These are phyloP conservation scores for Sanchytrium tribonematis DNA, from an alignment of 371 early-diverging fungal species.

Conservation along the genomic window DNA sequence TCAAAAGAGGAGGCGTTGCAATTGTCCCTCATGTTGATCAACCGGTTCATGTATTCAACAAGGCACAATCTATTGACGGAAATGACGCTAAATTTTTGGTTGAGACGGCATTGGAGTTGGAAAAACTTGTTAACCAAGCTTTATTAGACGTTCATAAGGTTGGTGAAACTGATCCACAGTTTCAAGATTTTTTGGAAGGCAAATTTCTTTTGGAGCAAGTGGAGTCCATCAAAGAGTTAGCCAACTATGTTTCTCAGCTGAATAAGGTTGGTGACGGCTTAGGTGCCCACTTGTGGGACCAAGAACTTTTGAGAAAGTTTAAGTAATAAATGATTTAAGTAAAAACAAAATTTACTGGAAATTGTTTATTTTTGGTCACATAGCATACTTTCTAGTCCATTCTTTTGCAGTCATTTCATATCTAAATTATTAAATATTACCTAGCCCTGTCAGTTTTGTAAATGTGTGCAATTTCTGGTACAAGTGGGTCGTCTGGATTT, in stretches of 20 bases:
- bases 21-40: slow-evolving; percentile 17
- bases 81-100: slow-evolving; percentile 30
- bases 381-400: slow-evolving; percentile 37
- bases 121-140: slow-evolving; percentile 32
- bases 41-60: no score
- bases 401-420: slow-evolving; percentile 69
- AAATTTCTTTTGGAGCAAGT: slow-evolving; percentile 32
- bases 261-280: slow-evolving; percentile 28
- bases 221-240: slow-evolving; percentile 30
- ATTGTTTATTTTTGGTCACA: no score
- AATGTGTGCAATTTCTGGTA: slow-evolving; percentile 84
- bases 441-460: slow-evolving; percentile 76
- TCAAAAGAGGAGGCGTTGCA: slow-evolving; percentile 26
- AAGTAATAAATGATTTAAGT: no score
- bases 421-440: no score
- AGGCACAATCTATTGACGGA: slow-evolving; percentile 29
- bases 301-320: no score
- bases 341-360: no score
- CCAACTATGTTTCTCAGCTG: slow-evolving; percentile 32
- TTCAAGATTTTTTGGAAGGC: slow-evolving; percentile 26
- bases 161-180: slow-evolving; percentile 24
- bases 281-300: slow-evolving; percentile 33
- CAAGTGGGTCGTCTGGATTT: slow-evolving; percentile 86
- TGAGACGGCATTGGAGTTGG: slow-evolving; percentile 32
- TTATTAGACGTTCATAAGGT: slow-evolving; percentile 22